Evolutionary conservation across 345 rosid species (phyloP).

Genomic region (Kandelia obovata): DNA sequence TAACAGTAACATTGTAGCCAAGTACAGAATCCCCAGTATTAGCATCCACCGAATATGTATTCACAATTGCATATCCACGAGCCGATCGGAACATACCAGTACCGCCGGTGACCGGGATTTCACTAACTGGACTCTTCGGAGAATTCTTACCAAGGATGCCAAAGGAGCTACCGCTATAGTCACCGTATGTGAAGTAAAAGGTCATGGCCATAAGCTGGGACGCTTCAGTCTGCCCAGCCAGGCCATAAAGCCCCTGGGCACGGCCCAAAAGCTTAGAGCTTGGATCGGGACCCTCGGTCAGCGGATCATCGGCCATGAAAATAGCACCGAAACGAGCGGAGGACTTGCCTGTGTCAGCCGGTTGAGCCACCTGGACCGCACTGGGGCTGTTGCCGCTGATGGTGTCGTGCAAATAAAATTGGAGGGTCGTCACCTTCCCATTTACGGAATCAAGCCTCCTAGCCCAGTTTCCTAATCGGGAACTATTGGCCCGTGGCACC

Average conservation of each 20-base stretch:
- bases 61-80: slow-evolving; percentile 35
- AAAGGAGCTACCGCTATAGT: slow-evolving; percentile 27
- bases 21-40: slow-evolving; percentile 20
- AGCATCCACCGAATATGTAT: slow-evolving; percentile 22
- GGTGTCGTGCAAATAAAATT: slow-evolving; percentile 60
- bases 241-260: slow-evolving; percentile 7
- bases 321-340: slow-evolving; percentile 1
- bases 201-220: background rate
- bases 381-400: slow-evolving; percentile 50
- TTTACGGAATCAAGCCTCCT: slow-evolving; percentile 13
- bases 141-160: slow-evolving; percentile 39
- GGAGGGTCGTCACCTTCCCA: slow-evolving; percentile 44
- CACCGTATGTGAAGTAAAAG: background rate
- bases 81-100: slow-evolving; percentile 32
- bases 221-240: background rate
- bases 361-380: slow-evolving; percentile 47
- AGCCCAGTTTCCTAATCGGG: slow-evolving; percentile 25
- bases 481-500: slow-evolving; percentile 15
- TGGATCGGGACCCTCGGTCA: slow-evolving; percentile 11
- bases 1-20: slow-evolving; percentile 29
- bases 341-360: slow-evolving; percentile 22
- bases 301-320: slow-evolving; percentile 4
- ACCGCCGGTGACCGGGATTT: slow-evolving; percentile 39
- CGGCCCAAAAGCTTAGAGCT: slow-evolving; percentile 4
- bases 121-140: slow-evolving; percentile 27